Base-by-base conservation (phyloP, 805 yeast genomes). In the Barnettozyma botsteinii region DNA sequence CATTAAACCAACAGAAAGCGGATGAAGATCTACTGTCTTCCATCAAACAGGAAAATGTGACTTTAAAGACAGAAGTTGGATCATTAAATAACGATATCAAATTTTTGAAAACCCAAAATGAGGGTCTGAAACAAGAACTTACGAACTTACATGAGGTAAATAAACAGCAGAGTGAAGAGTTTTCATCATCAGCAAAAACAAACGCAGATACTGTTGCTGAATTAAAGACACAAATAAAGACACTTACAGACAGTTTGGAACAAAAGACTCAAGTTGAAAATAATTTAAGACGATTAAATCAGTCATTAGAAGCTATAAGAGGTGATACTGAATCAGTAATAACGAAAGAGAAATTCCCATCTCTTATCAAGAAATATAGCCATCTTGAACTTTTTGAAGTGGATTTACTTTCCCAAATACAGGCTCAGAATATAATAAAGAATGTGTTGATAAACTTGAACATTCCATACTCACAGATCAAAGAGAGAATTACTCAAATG, bases 401-500 rank as follows among this genome's bases (percentile, higher is more conserved):
- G 15, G 66, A 64, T 33, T 32, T 34, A 3, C 43, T 64, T 17
- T 49, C 56, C 11, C 40, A 55, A 38, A 48, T 57, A 3, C 55
- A 59, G 18, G 54, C 64, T 14, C 67, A 63, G 25, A 65, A 64
- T 44, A 46, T 59, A 4, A 48, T 65, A 22, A 65, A 65, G 43
- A 57, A 63, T 44, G 41, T 65, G 8, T 44, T 62, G 32, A 43
- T 61, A 3, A 43, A 57, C 22, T 52, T 65, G 32, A 54, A 54
- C 12, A 55, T 63, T 14, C 67, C 69, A 13, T 56, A 50, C 31
- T 41, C 57, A 12, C 49, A 60, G 31, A 42, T 61, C 8, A 48
- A 52, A 25, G 41, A 49, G 26, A 46, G 43, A 26, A 45, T 65
- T 9, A 56, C 63, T 4, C 37, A 51, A 12, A 50, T 64, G 10